These are phyloP conservation scores for Tillandsia fasciculata DNA, from an alignment of 176 grass and related monocot species.

Conservation along the genomic window DNA sequence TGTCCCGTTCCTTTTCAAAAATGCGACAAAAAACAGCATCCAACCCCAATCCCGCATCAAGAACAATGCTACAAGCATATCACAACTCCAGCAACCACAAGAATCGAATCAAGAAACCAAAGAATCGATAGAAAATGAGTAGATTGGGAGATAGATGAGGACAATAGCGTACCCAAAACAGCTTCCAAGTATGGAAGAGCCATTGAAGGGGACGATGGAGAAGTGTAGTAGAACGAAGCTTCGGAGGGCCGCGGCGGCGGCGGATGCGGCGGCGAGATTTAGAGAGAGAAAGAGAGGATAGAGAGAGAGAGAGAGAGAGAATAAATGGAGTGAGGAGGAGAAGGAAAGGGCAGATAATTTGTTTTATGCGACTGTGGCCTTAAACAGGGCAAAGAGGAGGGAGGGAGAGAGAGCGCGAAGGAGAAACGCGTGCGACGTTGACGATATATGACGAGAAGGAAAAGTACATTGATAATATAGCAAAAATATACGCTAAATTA, in stretches of 20 bases:
- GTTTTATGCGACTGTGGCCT: too few relatives aligned
- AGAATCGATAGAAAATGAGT: not conserved
- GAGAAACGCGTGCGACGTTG: too few relatives aligned
- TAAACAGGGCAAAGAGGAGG: too few relatives aligned
- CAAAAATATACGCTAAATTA: too few relatives aligned
- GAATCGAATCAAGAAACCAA: not conserved
- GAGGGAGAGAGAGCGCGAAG: too few relatives aligned
- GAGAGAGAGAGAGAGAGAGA: not conserved
- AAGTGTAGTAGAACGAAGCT: not conserved
- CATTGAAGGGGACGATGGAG: not conserved
- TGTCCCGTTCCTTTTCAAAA: not conserved
- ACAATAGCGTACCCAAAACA: not conserved
- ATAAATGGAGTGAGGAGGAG: too few relatives aligned
- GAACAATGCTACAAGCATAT: not conserved
- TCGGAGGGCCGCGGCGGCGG: not conserved
- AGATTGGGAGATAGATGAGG: not conserved
- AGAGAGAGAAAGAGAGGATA: slow-evolving; percentile 6
- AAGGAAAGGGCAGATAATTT: too few relatives aligned
- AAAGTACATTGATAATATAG: too few relatives aligned
- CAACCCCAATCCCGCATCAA: not conserved
- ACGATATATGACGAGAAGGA: too few relatives aligned
- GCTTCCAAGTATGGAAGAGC: not conserved
- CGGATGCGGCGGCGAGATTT: not conserved
- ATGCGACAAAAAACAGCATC: not conserved
- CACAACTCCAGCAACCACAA: not conserved